Conservation (phyloP, 257 asterid genomes). For the Jasminum sambac region DNA sequence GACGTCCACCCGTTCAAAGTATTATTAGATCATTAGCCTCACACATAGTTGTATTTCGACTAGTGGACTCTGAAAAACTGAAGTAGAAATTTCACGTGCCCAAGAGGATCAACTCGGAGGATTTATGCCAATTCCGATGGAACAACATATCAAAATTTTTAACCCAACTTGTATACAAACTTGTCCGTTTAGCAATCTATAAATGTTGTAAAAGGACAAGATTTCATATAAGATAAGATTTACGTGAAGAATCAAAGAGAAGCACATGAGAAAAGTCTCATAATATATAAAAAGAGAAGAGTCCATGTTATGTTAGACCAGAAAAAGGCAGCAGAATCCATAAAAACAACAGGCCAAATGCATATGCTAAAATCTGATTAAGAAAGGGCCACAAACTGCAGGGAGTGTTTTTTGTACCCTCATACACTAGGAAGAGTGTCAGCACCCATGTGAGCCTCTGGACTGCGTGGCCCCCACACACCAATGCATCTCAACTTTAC, state of each 20-base stretch:
- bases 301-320: conserved; percentile 1
- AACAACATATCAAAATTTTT: neutral
- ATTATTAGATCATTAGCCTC: no score
- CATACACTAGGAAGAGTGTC: conserved; percentile 31
- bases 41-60: no score
- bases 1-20: no score
- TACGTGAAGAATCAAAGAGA: conserved; percentile 6
- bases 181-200: conserved; percentile 1
- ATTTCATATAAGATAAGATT: neutral
- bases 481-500: no score
- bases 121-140: conserved; percentile 11
- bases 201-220: conserved; percentile 17
- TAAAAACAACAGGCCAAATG: conserved; percentile 38
- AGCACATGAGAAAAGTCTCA: conserved; percentile 34
- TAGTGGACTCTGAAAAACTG: no score
- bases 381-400: conserved; percentile 37
- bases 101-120: conserved; percentile 6
- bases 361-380: conserved; percentile 10
- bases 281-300: conserved; percentile 7
- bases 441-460: conserved; percentile 46
- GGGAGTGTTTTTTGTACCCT: conserved; percentile 27
- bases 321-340: conserved; percentile 28
- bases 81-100: no score
- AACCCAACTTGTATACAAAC: neutral
- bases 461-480: conserved; percentile 22